A percentile compares a stretch with the other conserved stretches of the same genome.
Conservation (phyloP, 805 yeast genomes). For the Candida tallmaniae region DNA sequence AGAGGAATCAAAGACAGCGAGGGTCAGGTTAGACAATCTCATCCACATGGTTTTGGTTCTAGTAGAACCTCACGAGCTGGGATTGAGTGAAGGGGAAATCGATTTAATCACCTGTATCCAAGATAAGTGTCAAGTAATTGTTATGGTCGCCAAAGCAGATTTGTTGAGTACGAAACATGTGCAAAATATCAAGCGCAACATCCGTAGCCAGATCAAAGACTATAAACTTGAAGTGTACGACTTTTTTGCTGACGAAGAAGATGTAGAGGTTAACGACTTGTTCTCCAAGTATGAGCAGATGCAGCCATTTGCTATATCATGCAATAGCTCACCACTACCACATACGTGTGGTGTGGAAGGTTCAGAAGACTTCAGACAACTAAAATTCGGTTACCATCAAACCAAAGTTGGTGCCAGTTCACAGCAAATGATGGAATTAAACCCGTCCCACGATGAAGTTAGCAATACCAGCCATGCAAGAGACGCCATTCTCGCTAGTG, state of each 20-base stretch:
- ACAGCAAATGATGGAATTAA: neutral
- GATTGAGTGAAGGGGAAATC: conserved; percentile 9
- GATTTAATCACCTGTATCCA: conserved; percentile 9
- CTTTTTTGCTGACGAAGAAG: conserved; percentile 2
- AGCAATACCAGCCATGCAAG: conserved; percentile 9
- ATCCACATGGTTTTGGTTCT: conserved; percentile 10
- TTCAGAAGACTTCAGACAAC: neutral
- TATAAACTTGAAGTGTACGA: neutral
- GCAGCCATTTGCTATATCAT: conserved; percentile 9
- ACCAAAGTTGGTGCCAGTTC: neutral
- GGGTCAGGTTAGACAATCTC: conserved; percentile 8
- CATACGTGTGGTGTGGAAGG: neutral
- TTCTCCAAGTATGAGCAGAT: conserved; percentile 1
- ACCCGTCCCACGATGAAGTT: conserved; percentile 4
- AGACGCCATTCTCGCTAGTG: conserved; percentile 5
- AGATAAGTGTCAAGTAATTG: conserved; percentile 9
- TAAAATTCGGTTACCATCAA: no score
- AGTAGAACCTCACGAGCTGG: conserved; percentile 7
- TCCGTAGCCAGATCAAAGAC: no score
- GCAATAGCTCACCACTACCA: conserved; percentile 4
- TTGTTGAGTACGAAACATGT: no score
- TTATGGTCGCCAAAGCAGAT: conserved; percentile 11
- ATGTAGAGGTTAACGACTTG: conserved; percentile 2
- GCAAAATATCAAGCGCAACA: no score
- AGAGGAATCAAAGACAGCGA: conserved; percentile 10